These are phyloP conservation scores for Cladosporium sp. DNA, from an alignment of 2,329 filamentous ascomycete species.

Conservation along the genomic window DNA sequence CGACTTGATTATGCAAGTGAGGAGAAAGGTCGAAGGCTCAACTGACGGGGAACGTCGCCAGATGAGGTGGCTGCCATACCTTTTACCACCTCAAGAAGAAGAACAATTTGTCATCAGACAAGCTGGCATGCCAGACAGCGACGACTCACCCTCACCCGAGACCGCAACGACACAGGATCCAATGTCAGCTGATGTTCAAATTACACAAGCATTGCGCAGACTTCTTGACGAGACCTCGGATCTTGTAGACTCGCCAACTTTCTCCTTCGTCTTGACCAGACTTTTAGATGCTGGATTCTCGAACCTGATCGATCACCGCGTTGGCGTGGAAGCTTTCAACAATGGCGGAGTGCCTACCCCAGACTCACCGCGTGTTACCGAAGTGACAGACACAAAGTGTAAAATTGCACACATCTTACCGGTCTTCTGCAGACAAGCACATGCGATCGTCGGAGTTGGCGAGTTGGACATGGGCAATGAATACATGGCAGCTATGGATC, in stretches of 20 bases:
- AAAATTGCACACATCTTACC: slow-evolving; percentile 89
- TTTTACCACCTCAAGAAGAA: slow-evolving; percentile 73
- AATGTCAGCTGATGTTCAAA: slow-evolving; percentile 24
- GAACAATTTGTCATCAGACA: slow-evolving; percentile 82
- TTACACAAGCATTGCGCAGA: slow-evolving; percentile 62
- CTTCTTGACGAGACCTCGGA: slow-evolving; percentile 95
- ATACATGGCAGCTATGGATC: slow-evolving; percentile 64
- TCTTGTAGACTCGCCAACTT: slow-evolving; percentile 88
- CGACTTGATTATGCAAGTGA: slow-evolving; percentile 75
- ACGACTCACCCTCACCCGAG: slow-evolving; percentile 25
- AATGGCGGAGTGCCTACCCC: slow-evolving; percentile 34
- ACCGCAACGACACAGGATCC: slow-evolving; percentile 15
- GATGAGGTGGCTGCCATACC: slow-evolving; percentile 73
- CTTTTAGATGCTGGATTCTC: slow-evolving; percentile 86
- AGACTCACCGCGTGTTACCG: slow-evolving; percentile 52
- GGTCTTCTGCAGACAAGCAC: slow-evolving; percentile 84
- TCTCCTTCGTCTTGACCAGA: slow-evolving; percentile 78
- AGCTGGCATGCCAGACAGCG: slow-evolving; percentile 64
- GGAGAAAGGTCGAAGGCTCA: slow-evolving; percentile 76
- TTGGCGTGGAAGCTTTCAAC: slow-evolving; percentile 76
- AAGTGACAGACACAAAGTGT: slow-evolving; percentile 41
- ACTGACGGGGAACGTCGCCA: slow-evolving; percentile 60
- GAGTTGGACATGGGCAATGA: slow-evolving; percentile 53
- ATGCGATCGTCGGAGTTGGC: slow-evolving; percentile 72
- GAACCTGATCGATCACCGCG: slow-evolving; percentile 74